Base-by-base conservation (phyloP, 2,329 filamentous ascomycete genomes). In the Fusarium longipes region DNA sequence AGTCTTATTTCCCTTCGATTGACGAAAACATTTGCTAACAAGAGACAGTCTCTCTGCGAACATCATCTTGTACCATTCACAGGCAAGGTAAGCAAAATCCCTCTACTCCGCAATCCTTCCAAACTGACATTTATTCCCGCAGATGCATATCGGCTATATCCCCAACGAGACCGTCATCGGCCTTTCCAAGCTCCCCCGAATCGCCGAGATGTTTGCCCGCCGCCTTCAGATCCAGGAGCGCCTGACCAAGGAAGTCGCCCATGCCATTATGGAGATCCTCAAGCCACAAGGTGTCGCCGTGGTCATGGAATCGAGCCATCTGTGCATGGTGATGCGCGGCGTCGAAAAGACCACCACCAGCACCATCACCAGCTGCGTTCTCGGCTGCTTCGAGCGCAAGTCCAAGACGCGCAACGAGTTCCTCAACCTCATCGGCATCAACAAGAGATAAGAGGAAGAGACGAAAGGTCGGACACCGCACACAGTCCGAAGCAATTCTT, bases 91-190 rank as follows among this genome's bases (percentile, higher is more conserved):
- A 48, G 77, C 40, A 33, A 14, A 17, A 45, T 47, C 20, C 15
- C 35, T 36, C 52, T 51, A 12, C 35, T 30, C 40, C 45, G 45
- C 43, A 38, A 33, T 51, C 40, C 42, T 45, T 29, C 11, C n/a
- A 35, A 24, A 51, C 60, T 63, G 17, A 63, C 58, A n/a, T 45
- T 49, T 10, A 25, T 4, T 51, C 33, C 59, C 52, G 12, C 53
- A 96, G 93, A 98, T 99, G 93, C 96, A 99, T 81, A 98, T 99
- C 73, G 96, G 94, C 59, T 99, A 99, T 80, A 98, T 99, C 67
- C 96, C 96, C 29, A 89, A 90, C 74, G 88, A 93, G 76, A 89
- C 94, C 60, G 94, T 99, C 51, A 93, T 99, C 65, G 96, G 96
- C 48, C 90, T 99, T 51, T 97, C 94, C 30, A 99, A 99, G 79